Base-by-base conservation (phyloP, 208 protist genomes). In the Acanthamoeba royreba region DNA sequence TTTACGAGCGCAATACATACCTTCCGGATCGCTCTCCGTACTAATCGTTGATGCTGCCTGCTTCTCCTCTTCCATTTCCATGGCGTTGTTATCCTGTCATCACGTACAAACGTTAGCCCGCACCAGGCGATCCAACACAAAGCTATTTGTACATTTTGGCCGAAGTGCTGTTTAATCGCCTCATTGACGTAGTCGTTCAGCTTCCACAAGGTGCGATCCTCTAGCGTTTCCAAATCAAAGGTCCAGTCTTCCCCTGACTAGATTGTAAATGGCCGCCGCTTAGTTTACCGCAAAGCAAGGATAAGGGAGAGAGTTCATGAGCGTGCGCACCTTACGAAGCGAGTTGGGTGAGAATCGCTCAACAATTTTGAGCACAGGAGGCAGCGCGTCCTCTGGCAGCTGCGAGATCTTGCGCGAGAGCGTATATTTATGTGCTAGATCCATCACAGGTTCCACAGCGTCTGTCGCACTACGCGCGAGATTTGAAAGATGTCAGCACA, bases 401-500 rank as follows among this genome's bases (percentile, higher is more conserved):
- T 85, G 74, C 5, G 43, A 40, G n/a, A 85, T 85, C 74, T 85
- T 85, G 17, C 74, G 74, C 7, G 74, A 85, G n/a, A 85, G 74
- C 2, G 74, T 85, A 42, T 85, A 85, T 33, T 85, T 85, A 0
- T 85, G 74, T 1, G 74, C 74, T n/a, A 85, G 13, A 15, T 85
- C 74, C 74, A 85, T 85, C 15, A 53, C 45, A 40, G 42, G 42
- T 0, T 49, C 33, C 40, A 33, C 72, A 33, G 45, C n/a, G n/a
- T n/a, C n/a, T n/a, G n/a, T n/a, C n/a, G n/a, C n/a, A n/a, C n/a
- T n/a, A n/a, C n/a, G n/a, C n/a, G n/a, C n/a, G n/a, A n/a, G n/a
- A n/a, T n/a, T n/a, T n/a, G n/a, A n/a, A n/a, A n/a, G n/a, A n/a
- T n/a, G n/a, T n/a, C n/a, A n/a, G n/a, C n/a, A n/a, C n/a, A n/a